phyloP scores from a whole-genome alignment of 2,329 filamentous ascomycete species.

The Hymenoscyphus fructigenus region DNA sequence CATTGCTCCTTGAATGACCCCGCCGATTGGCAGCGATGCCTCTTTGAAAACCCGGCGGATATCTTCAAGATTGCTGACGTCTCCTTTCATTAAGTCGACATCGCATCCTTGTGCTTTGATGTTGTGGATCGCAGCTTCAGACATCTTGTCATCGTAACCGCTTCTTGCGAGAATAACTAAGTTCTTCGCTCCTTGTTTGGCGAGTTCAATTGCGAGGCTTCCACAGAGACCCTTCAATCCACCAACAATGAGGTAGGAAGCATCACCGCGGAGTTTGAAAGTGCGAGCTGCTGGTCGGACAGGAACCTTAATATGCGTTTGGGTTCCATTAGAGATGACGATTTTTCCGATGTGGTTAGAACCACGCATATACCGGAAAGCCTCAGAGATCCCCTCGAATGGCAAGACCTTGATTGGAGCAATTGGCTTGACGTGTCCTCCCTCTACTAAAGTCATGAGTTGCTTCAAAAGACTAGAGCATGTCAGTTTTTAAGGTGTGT shows the following conservation, averaged over 20 bases:
- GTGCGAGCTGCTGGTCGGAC: conserved; percentile 10
- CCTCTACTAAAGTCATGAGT: conserved; percentile 9
- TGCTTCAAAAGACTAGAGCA: not conserved
- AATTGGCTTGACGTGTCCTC: conserved; percentile 22
- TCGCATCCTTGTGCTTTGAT: conserved; percentile 41
- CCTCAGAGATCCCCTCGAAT: conserved; percentile 32
- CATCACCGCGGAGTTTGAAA: conserved; percentile 12
- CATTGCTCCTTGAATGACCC: conserved; percentile 50
- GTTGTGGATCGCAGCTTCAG: not conserved
- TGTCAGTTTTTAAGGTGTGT: not conserved
- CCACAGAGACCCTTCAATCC: conserved; percentile 28
- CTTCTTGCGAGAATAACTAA: conserved; percentile 11
- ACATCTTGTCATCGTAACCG: not conserved
- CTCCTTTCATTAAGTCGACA: conserved; percentile 42
- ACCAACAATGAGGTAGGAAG: conserved; percentile 26
- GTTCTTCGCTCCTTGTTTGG: not conserved
- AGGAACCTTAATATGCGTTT: conserved; percentile 3
- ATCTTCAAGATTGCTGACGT: conserved; percentile 19
- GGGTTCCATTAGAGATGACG: conserved; percentile 27
- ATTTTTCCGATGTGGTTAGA: conserved; percentile 46
- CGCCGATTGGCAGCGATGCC: conserved; percentile 38
- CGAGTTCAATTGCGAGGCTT: conserved; percentile 16
- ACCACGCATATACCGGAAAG: conserved; percentile 37
- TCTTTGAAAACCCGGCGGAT: not conserved
- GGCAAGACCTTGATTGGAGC: conserved; percentile 16